Conservation (phyloP, 2,329 filamentous ascomycete genomes). For the Fusarium incarnatum region DNA sequence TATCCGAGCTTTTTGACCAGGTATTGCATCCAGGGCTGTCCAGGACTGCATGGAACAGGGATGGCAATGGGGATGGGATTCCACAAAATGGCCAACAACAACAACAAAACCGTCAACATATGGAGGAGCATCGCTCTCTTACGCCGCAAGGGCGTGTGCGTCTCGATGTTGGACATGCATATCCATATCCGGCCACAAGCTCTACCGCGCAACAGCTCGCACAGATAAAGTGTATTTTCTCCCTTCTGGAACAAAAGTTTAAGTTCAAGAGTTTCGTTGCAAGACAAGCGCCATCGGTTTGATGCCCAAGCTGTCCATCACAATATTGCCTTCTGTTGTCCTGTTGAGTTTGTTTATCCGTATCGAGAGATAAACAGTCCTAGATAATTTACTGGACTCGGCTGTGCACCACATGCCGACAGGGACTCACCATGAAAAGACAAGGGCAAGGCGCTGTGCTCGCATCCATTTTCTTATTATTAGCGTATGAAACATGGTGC, state of each 20-base stretch:
- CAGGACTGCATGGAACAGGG: conserved; percentile 40
- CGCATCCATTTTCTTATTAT: conserved; percentile 40
- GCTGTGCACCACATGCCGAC: conserved; percentile 43
- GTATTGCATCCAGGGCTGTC: conserved; percentile 36
- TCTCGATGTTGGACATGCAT: conserved; percentile 27
- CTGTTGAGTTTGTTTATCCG: conserved; percentile 24
- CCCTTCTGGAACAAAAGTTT: conserved; percentile 19
- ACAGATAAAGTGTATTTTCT: conserved; percentile 6
- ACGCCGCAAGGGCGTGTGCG: conserved; percentile 38
- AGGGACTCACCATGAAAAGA: conserved; percentile 36
- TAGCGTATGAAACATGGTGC: conserved; percentile 47
- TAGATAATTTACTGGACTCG: conserved; percentile 41
- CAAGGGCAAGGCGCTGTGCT: conserved; percentile 34
- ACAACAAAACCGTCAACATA: conserved; percentile 37
- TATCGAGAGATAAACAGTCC: conserved; percentile 39
- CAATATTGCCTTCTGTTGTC: conserved; percentile 14
- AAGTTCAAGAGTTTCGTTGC: conserved; percentile 2
- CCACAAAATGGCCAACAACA: conserved; percentile 34
- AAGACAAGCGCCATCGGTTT: conserved; percentile 15
- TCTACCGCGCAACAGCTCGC: conserved; percentile 14
- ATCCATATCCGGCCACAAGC: conserved; percentile 18
- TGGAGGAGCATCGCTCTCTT: conserved; percentile 28
- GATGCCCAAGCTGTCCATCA: conserved; percentile 26
- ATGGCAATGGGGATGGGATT: conserved; percentile 42
- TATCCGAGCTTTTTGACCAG: conserved; percentile 32